Base-by-base conservation (phyloP, 2,329 filamentous ascomycete species). In the Ceratocystis lukuohia region DNA sequence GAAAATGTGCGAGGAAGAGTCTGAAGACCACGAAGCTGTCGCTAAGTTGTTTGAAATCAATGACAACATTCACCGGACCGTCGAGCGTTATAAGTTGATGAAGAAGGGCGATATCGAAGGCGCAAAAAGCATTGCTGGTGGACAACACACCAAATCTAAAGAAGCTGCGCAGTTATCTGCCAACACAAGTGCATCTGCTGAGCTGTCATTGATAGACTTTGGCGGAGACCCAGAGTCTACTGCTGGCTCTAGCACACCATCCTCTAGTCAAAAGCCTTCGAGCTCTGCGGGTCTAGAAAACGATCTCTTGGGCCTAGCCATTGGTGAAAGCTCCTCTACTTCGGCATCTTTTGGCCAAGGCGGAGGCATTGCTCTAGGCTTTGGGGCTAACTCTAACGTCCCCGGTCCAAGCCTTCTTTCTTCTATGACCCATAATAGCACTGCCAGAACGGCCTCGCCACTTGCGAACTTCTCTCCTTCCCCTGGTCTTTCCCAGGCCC, bases 1-100 rank as follows among this genome's bases (percentile, higher is more conserved):
- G 74, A 96, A 91, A 77, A 99, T 99, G 93, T 97, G 93, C 73
- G 93, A 97, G 76, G 94, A 99, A 76, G 94, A 99, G 74, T 96
- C 92, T 10, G 93, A 97, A 69, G 94, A 99, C 73, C 87, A 91
- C 69, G 94, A 96, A 77, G 94, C 94, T 4, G 94, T 99, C 5
- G 89, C 91, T 56, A 96, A 96, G 76, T 80, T 99, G 10, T 82
- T 99, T 66, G 91, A 97, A 74, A 97, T 99, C 73, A 99, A 99
- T 74, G 94, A 99, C 76, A 96, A 92, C 77, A 99, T 99, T 83
- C 90, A 97, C 74, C 86, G 93, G 69, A 99, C 94, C 1, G 90
- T 97, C 66, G 91, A 97, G 77, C 82, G 94, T 70, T 99, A 97
- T 76, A 96, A 91, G 80, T 79, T 97, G 66, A 86, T 97, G 76